Conservation (phyloP, 148 eudicot genomes). For the Silene conica region DNA sequence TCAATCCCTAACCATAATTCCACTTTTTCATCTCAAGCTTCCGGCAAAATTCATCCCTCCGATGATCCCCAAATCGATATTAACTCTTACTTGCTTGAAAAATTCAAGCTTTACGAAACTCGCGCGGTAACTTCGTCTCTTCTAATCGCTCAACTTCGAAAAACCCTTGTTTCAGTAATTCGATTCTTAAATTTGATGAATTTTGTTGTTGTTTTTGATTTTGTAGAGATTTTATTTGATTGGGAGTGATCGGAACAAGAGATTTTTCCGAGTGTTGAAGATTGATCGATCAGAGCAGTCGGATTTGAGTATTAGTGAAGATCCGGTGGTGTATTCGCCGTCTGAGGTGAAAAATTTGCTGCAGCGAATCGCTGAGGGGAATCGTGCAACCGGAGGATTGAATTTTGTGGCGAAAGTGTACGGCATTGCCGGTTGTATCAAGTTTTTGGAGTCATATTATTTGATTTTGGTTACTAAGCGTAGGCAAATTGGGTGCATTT, state of each 20-base stretch:
- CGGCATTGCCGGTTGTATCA: constrained; percentile 95
- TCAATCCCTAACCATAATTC: constrained; percentile 38
- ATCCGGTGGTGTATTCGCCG: constrained; percentile 85
- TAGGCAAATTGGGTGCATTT: constrained; percentile 80
- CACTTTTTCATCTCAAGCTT: constrained; percentile 27
- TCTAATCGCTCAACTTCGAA: background rate
- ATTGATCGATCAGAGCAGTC: constrained; percentile 89
- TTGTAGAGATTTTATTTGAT: constrained; percentile 77
- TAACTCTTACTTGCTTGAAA: constrained; percentile 68
- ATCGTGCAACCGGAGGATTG: constrained; percentile 89
- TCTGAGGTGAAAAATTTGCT: constrained; percentile 83
- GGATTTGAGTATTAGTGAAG: constrained; percentile 84
- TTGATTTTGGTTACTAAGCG: constrained; percentile 83
- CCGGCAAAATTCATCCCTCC: constrained; percentile 40
- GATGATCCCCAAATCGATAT: constrained; percentile 61
- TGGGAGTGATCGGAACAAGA: constrained; percentile 86
- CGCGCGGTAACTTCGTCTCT: constrained; percentile 48
- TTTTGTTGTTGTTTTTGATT: background rate
- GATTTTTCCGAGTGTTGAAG: constrained; percentile 74
- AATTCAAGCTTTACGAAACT: constrained; percentile 91
- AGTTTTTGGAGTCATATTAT: constrained; percentile 82
- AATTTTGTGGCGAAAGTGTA: constrained; percentile 76
- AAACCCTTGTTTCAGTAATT: background rate
- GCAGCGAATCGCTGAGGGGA: constrained; percentile 88
- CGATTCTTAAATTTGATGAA: background rate